Evolutionary conservation across 1,284 basidiomycete genomes (phyloP), one percentile per base, ranked within the genome.

Genomic region (Taiwanofungus camphoratus): DNA sequence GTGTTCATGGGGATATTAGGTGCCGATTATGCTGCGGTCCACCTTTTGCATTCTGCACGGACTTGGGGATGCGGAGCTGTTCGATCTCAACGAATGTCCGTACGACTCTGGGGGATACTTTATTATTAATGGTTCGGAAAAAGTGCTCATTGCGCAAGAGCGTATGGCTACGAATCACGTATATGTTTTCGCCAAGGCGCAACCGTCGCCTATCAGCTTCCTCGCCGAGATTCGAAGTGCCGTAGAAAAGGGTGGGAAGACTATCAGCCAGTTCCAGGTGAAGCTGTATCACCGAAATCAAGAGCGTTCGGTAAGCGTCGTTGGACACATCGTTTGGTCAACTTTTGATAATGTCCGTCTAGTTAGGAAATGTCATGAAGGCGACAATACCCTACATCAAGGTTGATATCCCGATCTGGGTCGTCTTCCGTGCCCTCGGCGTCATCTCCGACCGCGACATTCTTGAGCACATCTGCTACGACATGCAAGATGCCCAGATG

Each of bases 131-230:
- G 95, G 95, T 21, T 99, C 96, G 1, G 95, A 99, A 66, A 99
- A 99, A 67, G 95, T 99, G 21, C 76, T 99, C 52, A 99, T 99
- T 66, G 95, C 96, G 0, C 95, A 99, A 64, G 95, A 99, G 66
- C 83, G 96, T 41, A 99, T 99, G 94, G 95, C 96, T 7, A 95
- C 93, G 31, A 99, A 99, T 67, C 94, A 97, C 59, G 96, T 99
- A 56, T 99, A 99, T 64, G 94, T 98, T 46, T 99, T 99, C 63
- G 92, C 94, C 46, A 99, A 99, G 66, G 92, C 92, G 0, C 90
- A 97, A 46, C 96, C 96, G 2, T 94, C 92, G 5, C 92, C 94
- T 6, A 91, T 97, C 62, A 95, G 87, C 52, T 97, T 92, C 67
- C 77, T 98, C 38, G 93, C 95, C 29, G 95, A 99, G 65, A 97